Percentiles rank a stretch among this genome's conserved stretches.
Conservation (phyloP, 1,139 yeast species). For the Spathaspora sp. region DNA sequence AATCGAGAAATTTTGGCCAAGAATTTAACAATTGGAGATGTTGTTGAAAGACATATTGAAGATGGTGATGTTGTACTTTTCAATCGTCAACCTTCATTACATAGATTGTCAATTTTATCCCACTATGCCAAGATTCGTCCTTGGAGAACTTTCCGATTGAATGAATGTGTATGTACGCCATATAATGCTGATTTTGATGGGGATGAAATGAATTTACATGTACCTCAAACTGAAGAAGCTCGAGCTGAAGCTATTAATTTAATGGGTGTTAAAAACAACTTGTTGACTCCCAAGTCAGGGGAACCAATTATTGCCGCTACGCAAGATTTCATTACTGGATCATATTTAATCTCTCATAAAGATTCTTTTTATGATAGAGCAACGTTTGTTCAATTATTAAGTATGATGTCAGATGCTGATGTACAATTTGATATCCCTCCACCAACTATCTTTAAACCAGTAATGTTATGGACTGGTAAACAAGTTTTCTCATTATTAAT, state of each 20-base stretch:
- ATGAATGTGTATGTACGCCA: slow-evolving; percentile 99
- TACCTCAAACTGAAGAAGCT: slow-evolving; percentile 99
- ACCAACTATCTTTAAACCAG: slow-evolving; percentile 90
- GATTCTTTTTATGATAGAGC: slow-evolving; percentile 93
- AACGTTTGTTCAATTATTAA: slow-evolving; percentile 72
- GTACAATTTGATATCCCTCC: slow-evolving; percentile 91
- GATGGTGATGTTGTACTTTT: slow-evolving; percentile 96
- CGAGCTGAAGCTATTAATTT: slow-evolving; percentile 95
- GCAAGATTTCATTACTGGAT: slow-evolving; percentile 97
- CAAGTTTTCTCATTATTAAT: slow-evolving; percentile 89
- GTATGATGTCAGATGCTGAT: slow-evolving; percentile 96
- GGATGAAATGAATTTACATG: slow-evolving; percentile 98
- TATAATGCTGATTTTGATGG: slow-evolving; percentile 99
- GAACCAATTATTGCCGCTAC: slow-evolving; percentile 99
- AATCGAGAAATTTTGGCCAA: slow-evolving; percentile 78
- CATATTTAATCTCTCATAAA: slow-evolving; percentile 87
- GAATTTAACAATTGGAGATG: slow-evolving; percentile 79
- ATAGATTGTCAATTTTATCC: slow-evolving; percentile 87
- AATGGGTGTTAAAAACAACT: slow-evolving; percentile 96
- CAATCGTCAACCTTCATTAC: slow-evolving; percentile 97
- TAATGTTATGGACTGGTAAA: slow-evolving; percentile 93
- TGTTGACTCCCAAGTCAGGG: slow-evolving; percentile 95
- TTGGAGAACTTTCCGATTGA: slow-evolving; percentile 95
- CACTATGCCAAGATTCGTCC: slow-evolving; percentile 97
- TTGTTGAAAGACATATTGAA: slow-evolving; percentile 96